Base-by-base conservation (phyloP, 1,284 basidiomycete species). In the Coniferiporia sulphurascens region DNA sequence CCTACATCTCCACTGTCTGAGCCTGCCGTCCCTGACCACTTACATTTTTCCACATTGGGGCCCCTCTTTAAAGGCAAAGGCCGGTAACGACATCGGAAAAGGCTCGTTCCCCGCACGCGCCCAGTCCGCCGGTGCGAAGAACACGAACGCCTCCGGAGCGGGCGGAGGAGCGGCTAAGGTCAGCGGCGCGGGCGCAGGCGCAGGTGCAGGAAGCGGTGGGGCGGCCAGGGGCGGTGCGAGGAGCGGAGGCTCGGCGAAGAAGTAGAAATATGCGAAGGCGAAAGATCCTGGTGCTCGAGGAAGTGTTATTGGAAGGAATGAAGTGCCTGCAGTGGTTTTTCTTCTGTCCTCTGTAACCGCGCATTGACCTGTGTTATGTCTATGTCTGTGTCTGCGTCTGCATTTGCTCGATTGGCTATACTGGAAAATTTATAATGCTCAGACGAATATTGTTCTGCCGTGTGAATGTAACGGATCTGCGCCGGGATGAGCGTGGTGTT, bases 81-180 rank as follows among this genome's bases (percentile, higher is more conserved):
- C 61, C 36, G 71, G 70, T 21, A 66, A 63, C 53, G 70, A 72
- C 60, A 64, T 66, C 54, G 60, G 68, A 63, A 72, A 72, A 67
- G 67, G 64, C 56, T 55, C 62, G 59, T 71, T 70, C 66, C 62
- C 70, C 45, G 60, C 71, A 17, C 70, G 71, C 60, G 66, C 65
- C 27, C 70, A 70, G 64, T 49, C 64, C 43, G 65, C 65, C 34
- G 71, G 70, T 27, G 59, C 66, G 15, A 61, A 62, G 56, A 69
- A 68, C 63, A 64, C 65, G 56, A 62, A 61, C 52, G 65, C 63
- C 12, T 46, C 51, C 36, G 49, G 57, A 49, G 53, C 35, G 41
- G 22, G 53, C 48, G 56, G 32, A 19, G 51, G 19, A 27, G 52
- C 52, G 35, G 52, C 35, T 13, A 36, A 41, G 22, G 8, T 35